phyloP scores from a whole-genome alignment of 2,329 filamentous ascomycete genomes.

The Cytospora leucostoma region DNA sequence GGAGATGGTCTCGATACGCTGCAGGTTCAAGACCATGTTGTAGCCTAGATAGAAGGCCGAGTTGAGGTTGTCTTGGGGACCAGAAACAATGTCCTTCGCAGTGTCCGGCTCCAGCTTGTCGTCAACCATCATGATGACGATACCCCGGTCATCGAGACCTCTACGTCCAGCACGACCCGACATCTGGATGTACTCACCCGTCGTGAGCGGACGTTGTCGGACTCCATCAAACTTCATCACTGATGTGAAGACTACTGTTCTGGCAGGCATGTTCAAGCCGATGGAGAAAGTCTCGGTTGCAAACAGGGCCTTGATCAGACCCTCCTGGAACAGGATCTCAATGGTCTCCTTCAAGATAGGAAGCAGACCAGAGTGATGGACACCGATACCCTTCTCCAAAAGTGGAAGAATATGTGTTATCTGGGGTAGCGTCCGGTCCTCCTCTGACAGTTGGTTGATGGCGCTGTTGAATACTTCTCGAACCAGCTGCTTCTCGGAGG shows the following conservation, averaged over 20 bases:
- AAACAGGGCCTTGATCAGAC: constrained; percentile 95
- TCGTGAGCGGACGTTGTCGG: constrained; percentile 78
- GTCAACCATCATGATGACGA: constrained; percentile 99
- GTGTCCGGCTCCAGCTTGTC: constrained; percentile 92
- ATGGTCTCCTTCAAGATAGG: constrained; percentile 98
- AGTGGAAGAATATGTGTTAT: constrained; percentile 89
- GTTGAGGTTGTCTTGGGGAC: constrained; percentile 95
- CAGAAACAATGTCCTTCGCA: constrained; percentile 94
- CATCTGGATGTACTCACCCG: constrained; percentile 98
- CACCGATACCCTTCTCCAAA: constrained; percentile 87
- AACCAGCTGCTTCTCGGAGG: constrained; percentile 93
- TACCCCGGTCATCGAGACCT: constrained; percentile 95
- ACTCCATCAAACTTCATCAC: constrained; percentile 94
- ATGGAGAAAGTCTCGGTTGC: constrained; percentile 99
- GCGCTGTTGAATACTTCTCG: constrained; percentile 91
- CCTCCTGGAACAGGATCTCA: constrained; percentile 98
- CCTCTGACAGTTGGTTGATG: constrained; percentile 87
- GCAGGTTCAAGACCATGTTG: constrained; percentile 97
- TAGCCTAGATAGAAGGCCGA: constrained; percentile 97
- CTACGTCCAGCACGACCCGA: constrained; percentile 94
- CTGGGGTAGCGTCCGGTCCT: constrained; percentile 85
- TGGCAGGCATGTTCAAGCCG: constrained; percentile 97
- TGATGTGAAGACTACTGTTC: constrained; percentile 98
- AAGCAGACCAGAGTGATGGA: constrained; percentile 93
- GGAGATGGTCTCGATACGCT: constrained; percentile 98